Evolutionary conservation across 108 stramenopile species (phyloP), one percentile per base, ranked within the genome.

Genomic region (Schizochytrium sp.): DNA sequence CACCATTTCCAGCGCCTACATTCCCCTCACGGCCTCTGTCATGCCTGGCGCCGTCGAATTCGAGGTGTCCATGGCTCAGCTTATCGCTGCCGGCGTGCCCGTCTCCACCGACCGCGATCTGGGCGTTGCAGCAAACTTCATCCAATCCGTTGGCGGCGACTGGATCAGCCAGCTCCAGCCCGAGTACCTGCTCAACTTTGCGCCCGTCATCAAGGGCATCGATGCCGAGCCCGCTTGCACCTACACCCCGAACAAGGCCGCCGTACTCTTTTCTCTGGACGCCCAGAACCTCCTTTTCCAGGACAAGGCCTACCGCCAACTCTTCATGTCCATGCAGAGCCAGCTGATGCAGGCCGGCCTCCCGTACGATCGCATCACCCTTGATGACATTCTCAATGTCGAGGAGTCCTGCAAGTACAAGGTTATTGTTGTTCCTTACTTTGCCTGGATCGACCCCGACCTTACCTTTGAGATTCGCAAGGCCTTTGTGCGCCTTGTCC

Each of bases 251-350:
- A 83, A 34, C n/a, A 21, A 53, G 23, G 76, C 23, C 51, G 76
- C 76, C 45, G 48, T 83, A 19, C 45, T 83, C 51, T 83, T 83
- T 53, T 83, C 76, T 12, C 25, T 21, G n/a, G 76, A 83, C 0
- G 23, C 76, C 28, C 76, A 53, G 45, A 23, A 21, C 45, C n/a
- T 8, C 4, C 48, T 83, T 23, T 83, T 83, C 51, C 76, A 83
- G 51, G 76, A 83, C 4, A 83, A 83, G 76, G 76, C 76, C 51
- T 83, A 83, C 51, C 51, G 48, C 76, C 76, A 83, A 23, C 51
- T 83, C 48, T 83, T 53, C 51, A 23, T 47, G 51, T 53, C 48
- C 51, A 53, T 53, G 48, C 76, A 83, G 28, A 25, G 51, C 51
- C 76, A 83, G 51, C 12, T 83, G 10, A 83, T 83, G 76, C 76